These are phyloP conservation scores for Puccinia polysora DNA, from an alignment of 1,284 basidiomycete genomes.

Conservation along the genomic window DNA sequence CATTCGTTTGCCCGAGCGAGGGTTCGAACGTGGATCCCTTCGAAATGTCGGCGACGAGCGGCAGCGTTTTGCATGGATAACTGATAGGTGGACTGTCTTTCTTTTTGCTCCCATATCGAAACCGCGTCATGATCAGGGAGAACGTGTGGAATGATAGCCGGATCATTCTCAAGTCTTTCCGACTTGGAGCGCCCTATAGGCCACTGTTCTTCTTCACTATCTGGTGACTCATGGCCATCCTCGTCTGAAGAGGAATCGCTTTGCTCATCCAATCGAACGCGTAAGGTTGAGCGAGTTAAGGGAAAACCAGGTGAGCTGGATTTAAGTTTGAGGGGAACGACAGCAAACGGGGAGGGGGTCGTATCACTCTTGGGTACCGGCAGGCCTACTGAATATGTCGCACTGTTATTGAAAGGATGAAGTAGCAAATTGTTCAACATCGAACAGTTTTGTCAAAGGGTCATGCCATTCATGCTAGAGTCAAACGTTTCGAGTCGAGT, in stretches of 20 bases:
- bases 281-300: constrained; percentile 7
- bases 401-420: not conserved
- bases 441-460: not conserved
- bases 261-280: constrained; percentile 16
- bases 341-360: constrained; percentile 33
- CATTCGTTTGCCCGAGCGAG: constrained; percentile 17
- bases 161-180: not conserved
- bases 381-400: not conserved
- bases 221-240: not conserved
- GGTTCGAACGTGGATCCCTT: constrained; percentile 30
- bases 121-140: constrained; percentile 35
- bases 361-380: constrained; percentile 28
- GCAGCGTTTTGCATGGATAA: constrained; percentile 25
- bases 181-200: constrained; percentile 15
- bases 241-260: constrained; percentile 9
- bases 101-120: constrained; percentile 27
- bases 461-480: not conserved
- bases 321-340: not conserved
- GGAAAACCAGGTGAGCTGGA: constrained; percentile 14
- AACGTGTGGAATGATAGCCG: constrained; percentile 5
- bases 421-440: not conserved
- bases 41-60: constrained; percentile 22
- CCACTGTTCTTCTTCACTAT: constrained; percentile 42
- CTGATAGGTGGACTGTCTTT: constrained; percentile 26
- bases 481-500: too few relatives aligned